Evolutionary conservation across 371 early-diverging fungal species (phyloP), one percentile per base, ranked within the genome.

Genomic region (Mucor lusitanicus): DNA sequence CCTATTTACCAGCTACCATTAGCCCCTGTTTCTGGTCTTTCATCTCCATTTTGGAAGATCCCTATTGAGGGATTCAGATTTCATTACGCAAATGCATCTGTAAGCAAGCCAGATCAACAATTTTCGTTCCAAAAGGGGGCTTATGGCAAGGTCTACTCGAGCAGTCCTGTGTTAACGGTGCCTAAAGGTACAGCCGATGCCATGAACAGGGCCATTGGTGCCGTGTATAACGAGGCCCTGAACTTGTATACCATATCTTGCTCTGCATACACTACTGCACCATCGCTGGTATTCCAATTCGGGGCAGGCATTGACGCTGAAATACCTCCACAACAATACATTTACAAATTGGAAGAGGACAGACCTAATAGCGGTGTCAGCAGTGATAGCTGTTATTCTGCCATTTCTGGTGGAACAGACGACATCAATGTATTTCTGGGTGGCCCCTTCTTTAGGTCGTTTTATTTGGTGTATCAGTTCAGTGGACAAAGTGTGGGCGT

Each of bases 401-500:
- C 73, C 7, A 72, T 78, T 32, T 61, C 59, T 11, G 65, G 55
- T n/a, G 61, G 69, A 25, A n/a, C 40, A 28, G 73, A 72, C 15
- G 44, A 33, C n/a, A 13, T 64, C 9, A 66, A 68, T 17, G 59
- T 78, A 5, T 66, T 69, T 19, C 32, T 78, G 9, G 78, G 78
- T n/a, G 78, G 78, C 0, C 78, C 78, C 1, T 78, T 78, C 37
- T 78, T 78, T 55, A 62, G 68, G 17, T 74, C 78, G 0, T 78
- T 72, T 62, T 78, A 78, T 48, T 48, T 78, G 1, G 66, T 67
- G 0, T 78, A 68, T 42, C 53, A 65, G 7, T 65, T 70, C 21
- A 56, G 53, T 33, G 42, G 50, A 1, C 33, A 46, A 13, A 59
- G 21, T 3, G 59, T 65, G 2, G 61, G 63, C 5, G 54, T 76